A percentile compares a stretch with the other conserved stretches of the same genome.
phyloP scores from a whole-genome alignment of 2,329 filamentous ascomycete species.

The Pseudogymnoascus sp. region DNA sequence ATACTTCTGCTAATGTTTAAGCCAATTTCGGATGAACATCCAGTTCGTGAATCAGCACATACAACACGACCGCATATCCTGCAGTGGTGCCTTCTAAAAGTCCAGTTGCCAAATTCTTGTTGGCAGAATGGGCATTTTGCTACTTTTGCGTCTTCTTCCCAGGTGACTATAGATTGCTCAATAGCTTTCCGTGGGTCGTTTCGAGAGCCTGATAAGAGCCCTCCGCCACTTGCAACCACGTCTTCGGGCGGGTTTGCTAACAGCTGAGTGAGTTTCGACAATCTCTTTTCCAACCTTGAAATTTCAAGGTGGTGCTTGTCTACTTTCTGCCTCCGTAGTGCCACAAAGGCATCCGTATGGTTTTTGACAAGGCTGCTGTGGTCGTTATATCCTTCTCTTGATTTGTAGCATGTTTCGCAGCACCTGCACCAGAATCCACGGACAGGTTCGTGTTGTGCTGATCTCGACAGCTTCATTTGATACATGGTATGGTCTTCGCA shows the following conservation, averaged over 20 bases:
- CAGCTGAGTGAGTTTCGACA: conserved; percentile 82
- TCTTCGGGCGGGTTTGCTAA: conserved; percentile 68
- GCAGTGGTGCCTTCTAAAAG: conserved; percentile 89
- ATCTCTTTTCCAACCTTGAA: conserved; percentile 78
- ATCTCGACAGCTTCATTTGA: conserved; percentile 91
- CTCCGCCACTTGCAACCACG: conserved; percentile 38
- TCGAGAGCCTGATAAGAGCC: conserved; percentile 56
- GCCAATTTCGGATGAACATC: conserved; percentile 75
- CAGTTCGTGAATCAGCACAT: conserved; percentile 77
- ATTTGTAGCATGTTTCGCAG: conserved; percentile 99
- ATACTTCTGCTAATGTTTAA: conserved; percentile 63
- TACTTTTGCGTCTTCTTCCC: conserved; percentile 85
- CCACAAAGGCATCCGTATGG: conserved; percentile 62
- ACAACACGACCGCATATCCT: conserved; percentile 88
- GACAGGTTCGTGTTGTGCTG: conserved; percentile 81
- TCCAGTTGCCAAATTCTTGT: conserved; percentile 89
- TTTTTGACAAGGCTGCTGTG: conserved; percentile 64
- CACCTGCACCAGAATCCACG: conserved; percentile 89
- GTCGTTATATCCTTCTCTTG: conserved; percentile 89
- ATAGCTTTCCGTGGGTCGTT: conserved; percentile 64
- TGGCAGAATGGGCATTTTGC: conserved; percentile 84
- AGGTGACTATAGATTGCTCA: conserved; percentile 87
- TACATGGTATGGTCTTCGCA: conserved; percentile 99
- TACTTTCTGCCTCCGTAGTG: conserved; percentile 65
- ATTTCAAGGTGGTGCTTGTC: conserved; percentile 83